phyloP scores from a whole-genome alignment of 73 alveolate genomes.

The Blepharisma japonicum region DNA sequence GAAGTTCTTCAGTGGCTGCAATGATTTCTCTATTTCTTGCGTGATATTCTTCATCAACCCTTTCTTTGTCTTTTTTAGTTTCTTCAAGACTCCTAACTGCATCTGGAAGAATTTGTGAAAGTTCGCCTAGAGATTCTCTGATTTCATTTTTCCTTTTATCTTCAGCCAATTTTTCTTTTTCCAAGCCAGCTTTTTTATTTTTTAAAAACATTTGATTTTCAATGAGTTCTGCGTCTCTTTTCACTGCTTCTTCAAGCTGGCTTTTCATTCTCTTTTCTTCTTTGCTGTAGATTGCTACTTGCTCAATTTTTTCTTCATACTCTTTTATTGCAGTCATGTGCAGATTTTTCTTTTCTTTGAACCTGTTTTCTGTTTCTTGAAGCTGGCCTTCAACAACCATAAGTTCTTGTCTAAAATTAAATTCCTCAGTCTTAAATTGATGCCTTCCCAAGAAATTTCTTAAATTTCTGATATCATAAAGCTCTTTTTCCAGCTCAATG shows the following conservation, averaged over 20 bases:
- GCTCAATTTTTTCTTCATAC: slow-evolving; percentile 21
- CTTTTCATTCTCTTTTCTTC: slow-evolving; percentile 35
- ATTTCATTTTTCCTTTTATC: slow-evolving; percentile 38
- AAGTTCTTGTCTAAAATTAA: slow-evolving; percentile 54
- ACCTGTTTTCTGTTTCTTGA: slow-evolving; percentile 46
- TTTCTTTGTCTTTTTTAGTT: slow-evolving; percentile 31
- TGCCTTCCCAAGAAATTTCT: slow-evolving; percentile 54
- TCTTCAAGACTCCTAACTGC: slow-evolving; percentile 17
- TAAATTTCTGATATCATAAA: slow-evolving; percentile 50
- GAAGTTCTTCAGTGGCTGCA: neutral
- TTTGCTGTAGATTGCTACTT: neutral
- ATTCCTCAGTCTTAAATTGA: slow-evolving; percentile 52
- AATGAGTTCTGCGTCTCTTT: slow-evolving; percentile 38
- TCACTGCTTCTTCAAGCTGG: slow-evolving; percentile 35
- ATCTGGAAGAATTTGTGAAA: slow-evolving; percentile 22
- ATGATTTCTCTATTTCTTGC: neutral
- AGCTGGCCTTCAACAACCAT: slow-evolving; percentile 44
- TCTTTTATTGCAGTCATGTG: slow-evolving; percentile 61
- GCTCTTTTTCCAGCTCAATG: slow-evolving; percentile 49
- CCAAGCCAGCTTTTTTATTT: slow-evolving; percentile 36
- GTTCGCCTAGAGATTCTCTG: slow-evolving; percentile 27
- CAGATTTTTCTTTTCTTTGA: slow-evolving; percentile 60
- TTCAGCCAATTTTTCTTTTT: slow-evolving; percentile 27
- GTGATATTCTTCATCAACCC: slow-evolving; percentile 6
- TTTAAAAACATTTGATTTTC: slow-evolving; percentile 34